phyloP scores from a whole-genome alignment of 257 asterid genomes.

The Verbena officinalis region DNA sequence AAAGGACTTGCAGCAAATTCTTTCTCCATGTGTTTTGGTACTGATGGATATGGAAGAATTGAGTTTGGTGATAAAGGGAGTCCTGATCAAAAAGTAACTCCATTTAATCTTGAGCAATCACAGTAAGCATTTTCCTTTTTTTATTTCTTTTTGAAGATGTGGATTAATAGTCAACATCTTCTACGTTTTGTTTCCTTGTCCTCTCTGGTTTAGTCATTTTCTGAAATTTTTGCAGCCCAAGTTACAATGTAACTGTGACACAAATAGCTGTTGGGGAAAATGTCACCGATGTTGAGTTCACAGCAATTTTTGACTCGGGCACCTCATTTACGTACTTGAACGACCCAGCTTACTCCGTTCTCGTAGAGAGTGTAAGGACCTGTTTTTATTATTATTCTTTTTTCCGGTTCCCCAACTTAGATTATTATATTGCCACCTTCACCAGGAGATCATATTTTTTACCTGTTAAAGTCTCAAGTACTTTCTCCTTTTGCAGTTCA shows the following conservation, averaged over 20 bases:
- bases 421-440: too few relatives aligned
- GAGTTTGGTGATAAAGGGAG: slow-evolving; percentile 91
- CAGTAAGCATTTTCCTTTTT: slow-evolving; percentile 57
- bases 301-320: slow-evolving; percentile 89
- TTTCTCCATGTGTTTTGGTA: slow-evolving; percentile 97
- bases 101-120: slow-evolving; percentile 56
- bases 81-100: slow-evolving; percentile 63
- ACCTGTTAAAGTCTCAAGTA: slow-evolving; percentile 2
- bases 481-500: slow-evolving; percentile 55
- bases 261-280: slow-evolving; percentile 64
- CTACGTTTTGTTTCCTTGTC: not conserved
- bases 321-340: slow-evolving; percentile 90
- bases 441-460: not conserved
- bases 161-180: not conserved
- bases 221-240: slow-evolving; percentile 50
- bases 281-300: slow-evolving; percentile 50
- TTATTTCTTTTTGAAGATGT: not conserved
- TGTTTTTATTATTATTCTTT: not conserved
- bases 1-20: slow-evolving; percentile 86
- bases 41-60: slow-evolving; percentile 83
- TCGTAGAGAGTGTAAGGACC: slow-evolving; percentile 62
- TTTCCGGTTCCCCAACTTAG: not conserved
- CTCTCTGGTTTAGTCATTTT: slow-evolving; percentile 8
- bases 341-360: slow-evolving; percentile 73
- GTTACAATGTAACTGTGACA: slow-evolving; percentile 78